Percentiles rank a stretch among this genome's conserved stretches.
Evolutionary conservation across 306 rosid genomes (phyloP).

Genomic region (Dryas octopetala): DNA sequence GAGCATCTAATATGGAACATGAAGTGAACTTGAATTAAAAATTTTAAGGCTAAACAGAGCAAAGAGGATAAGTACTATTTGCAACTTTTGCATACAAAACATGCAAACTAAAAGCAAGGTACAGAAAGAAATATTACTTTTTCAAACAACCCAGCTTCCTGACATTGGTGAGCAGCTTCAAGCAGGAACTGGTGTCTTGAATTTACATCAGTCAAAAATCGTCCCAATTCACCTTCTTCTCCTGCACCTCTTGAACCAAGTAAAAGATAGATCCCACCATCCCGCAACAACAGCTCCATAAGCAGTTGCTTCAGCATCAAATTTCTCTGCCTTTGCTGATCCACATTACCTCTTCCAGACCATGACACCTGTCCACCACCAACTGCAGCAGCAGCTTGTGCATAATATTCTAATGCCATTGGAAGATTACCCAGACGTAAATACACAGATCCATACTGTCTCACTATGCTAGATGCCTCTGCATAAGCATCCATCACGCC

Average conservation of each 20-base stretch:
- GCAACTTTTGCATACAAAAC: background rate
- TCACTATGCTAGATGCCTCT: conserved; percentile 75
- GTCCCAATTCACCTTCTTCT: conserved; percentile 90
- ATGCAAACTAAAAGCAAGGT: background rate
- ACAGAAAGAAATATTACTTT: conserved; percentile 48
- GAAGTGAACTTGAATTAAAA: background rate
- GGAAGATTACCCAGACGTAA: conserved; percentile 71
- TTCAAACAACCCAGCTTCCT: conserved; percentile 92
- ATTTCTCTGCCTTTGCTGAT: conserved; percentile 93
- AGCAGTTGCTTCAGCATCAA: conserved; percentile 97
- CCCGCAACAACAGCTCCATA: conserved; percentile 75
- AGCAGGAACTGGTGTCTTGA: conserved; percentile 81
- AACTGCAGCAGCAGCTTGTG: conserved; percentile 96
- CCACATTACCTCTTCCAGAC: conserved; percentile 78
- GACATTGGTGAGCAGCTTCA: conserved; percentile 91
- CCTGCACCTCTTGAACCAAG: conserved; percentile 94
- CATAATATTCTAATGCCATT: conserved; percentile 83
- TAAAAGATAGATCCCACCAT: conserved; percentile 81
- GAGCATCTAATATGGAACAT: background rate
- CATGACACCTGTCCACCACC: conserved; percentile 94
- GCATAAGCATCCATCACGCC: conserved; percentile 97
- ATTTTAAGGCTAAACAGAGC: background rate
- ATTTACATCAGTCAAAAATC: conserved; percentile 70
- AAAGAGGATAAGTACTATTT: background rate
- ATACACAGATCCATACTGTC: conserved; percentile 84